Conservation (phyloP, 192 early-diverging fungal species). For the Helicostylum pulchrum region DNA sequence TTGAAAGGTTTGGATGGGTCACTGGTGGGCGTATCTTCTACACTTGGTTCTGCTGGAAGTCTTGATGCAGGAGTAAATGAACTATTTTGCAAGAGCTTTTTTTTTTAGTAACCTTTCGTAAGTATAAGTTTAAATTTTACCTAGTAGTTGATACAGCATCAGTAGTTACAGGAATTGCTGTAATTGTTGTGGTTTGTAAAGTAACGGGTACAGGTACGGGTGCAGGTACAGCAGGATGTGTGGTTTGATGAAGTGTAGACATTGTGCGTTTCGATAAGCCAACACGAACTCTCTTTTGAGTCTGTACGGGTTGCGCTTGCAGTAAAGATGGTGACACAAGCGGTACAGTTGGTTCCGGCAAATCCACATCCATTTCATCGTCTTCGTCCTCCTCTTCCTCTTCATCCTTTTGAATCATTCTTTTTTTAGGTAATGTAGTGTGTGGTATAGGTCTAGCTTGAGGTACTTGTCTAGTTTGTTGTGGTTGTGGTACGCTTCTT, state of each 20-base stretch:
- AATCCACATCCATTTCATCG: neutral
- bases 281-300: neutral
- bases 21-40: conserved; percentile 1
- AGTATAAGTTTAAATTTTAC: too few species aligned
- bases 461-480: too few species aligned
- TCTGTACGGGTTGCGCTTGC: neutral
- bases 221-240: neutral
- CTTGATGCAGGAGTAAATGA: neutral
- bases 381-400: neutral
- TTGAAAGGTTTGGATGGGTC: conserved; percentile 4
- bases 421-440: neutral
- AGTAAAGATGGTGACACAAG: neutral
- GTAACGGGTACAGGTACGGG: neutral
- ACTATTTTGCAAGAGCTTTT: neutral
- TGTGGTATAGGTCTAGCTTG: too few species aligned
- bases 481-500: too few species aligned
- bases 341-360: neutral
- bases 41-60: neutral
- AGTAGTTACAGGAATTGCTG: too few species aligned
- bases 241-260: neutral
- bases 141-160: too few species aligned
- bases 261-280: neutral
- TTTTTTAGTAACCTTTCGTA: too few species aligned
- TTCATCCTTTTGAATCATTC: neutral
- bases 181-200: too few species aligned